These are phyloP conservation scores for Westerdykella ornata DNA, from an alignment of 2,329 filamentous ascomycete genomes.

Conservation along the genomic window DNA sequence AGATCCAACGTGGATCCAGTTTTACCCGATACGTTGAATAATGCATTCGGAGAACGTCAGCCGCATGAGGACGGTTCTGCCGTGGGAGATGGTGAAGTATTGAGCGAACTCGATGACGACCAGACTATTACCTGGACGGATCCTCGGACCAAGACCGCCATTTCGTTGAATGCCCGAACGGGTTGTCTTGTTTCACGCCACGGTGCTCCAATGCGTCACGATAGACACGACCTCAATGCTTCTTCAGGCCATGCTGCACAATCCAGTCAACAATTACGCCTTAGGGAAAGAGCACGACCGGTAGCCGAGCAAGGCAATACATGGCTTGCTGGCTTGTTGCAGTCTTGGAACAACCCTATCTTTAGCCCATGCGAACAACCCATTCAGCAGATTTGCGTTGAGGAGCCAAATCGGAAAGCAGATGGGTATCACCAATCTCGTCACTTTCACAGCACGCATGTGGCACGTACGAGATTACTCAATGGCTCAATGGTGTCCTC, in stretches of 20 bases:
- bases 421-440: slow-evolving; percentile 1
- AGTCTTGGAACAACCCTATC: slow-evolving; percentile 67
- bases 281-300: background rate
- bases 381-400: slow-evolving; percentile 37
- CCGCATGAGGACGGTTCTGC: background rate
- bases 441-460: slow-evolving; percentile 8
- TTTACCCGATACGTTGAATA: slow-evolving; percentile 9
- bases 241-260: background rate
- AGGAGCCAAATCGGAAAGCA: slow-evolving; percentile 6
- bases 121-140: slow-evolving; percentile 54
- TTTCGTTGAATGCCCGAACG: slow-evolving; percentile 51
- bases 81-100: background rate
- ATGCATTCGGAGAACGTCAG: background rate
- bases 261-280: background rate
- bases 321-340: slow-evolving; percentile 58
- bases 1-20: slow-evolving; percentile 10
- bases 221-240: too few relatives aligned
- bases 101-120: slow-evolving; percentile 17
- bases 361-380: slow-evolving; percentile 51
- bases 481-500: slow-evolving; percentile 17
- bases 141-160: slow-evolving; percentile 50
- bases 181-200: slow-evolving; percentile 38
- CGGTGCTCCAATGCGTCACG: background rate
- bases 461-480: slow-evolving; percentile 16
- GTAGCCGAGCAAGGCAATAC: slow-evolving; percentile 6